Evolutionary conservation across 108 stramenopile species (phyloP), one percentile per base, ranked within the genome.

Genomic region (Fragilariopsis cylindrus): DNA sequence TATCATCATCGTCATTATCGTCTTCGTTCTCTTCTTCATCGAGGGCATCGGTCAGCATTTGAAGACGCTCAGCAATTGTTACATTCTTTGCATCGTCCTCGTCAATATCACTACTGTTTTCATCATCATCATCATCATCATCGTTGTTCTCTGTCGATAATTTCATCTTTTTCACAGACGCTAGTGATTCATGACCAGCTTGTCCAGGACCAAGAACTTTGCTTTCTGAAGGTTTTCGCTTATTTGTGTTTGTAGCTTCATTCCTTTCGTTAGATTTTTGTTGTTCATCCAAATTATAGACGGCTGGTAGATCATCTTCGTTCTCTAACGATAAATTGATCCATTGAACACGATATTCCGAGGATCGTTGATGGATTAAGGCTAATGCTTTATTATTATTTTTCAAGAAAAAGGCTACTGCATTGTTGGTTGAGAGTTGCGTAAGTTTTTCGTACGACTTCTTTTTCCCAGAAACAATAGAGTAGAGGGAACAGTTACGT

Each of bases 171-270:
- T 49, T 70, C 52, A 19, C 30, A 60, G 74, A 52, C 58, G 49
- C 60, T 30, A 75, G 50, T 30, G 46, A 63, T 70, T 86, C 85
- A 7, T 69, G 70, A 54, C 88, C 88, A 8, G 81, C 78, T 72
- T 88, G 83, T n/a, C 83, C 88, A 6, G 88, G 88, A 40, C 84
- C 84, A 53, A 88, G 60, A 57, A 79, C 63, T 44, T 56, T 67
- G 57, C 56, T 56, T 54, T 74, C 67, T 8, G 79, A 60, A 2
- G 43, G 3, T 48, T 83, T 79, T 19, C 71, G 65, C 48, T 65
- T 71, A 55, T 56, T 65, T 16, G 53, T 19, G 4, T 30, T 19
- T 49, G 39, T 15, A 16, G 57, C 65, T 54, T 71, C 58, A 11
- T 47, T 30, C 6, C 70, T 19, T 6, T 48, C 52, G 16, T 56